Evolutionary conservation across 306 rosid species (phyloP), one percentile per base, ranked within the genome.

Genomic region (Cicer arietinum): DNA sequence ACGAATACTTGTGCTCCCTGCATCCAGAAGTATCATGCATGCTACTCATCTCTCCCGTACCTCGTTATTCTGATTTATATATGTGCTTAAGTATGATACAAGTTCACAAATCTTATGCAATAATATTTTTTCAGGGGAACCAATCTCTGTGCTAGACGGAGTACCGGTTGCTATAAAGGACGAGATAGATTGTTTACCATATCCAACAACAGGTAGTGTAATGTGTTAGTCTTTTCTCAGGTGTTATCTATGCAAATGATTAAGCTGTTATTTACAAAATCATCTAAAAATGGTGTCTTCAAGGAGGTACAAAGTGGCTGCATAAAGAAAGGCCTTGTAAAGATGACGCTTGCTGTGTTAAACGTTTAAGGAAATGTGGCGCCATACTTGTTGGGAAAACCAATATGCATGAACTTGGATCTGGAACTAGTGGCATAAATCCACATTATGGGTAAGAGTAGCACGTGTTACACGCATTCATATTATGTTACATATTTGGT

Each of bases 331-430:
- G 98, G 79, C 78, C 80, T 48, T 94, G 96, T 68, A 77, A 59
- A 7, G 88, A 84, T 45, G 98, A 94, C 22, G 97, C 98, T 62
- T 82, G 91, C 70, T 94, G 96, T 65, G 92, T 94, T 50, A 82
- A 87, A 85, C 86, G 90, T 67, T 89, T 91, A 60, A 82, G 94
- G 75, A 75, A 54, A 58, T 91, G 97, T 1, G 98, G 98, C 6
- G 92, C 96, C 42, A 63, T 91, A 61, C 87, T 94, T 51, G 94
- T 94, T 61, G 98, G 98, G 44, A 94, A 94, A 77, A 90, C 94
- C 78, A 94, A 94, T 81, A 94, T 94, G 98, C 98, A 94, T 83
- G 98, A 94, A 83, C 94, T 94, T 81, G 98, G 98, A 6, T 81
- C 94, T 39, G 98, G 98, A 83, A 87, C 98, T 68, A 94, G 97